Base-by-base conservation (phyloP, 1,139 yeast genomes). In the Protomyces gravidus region DNA sequence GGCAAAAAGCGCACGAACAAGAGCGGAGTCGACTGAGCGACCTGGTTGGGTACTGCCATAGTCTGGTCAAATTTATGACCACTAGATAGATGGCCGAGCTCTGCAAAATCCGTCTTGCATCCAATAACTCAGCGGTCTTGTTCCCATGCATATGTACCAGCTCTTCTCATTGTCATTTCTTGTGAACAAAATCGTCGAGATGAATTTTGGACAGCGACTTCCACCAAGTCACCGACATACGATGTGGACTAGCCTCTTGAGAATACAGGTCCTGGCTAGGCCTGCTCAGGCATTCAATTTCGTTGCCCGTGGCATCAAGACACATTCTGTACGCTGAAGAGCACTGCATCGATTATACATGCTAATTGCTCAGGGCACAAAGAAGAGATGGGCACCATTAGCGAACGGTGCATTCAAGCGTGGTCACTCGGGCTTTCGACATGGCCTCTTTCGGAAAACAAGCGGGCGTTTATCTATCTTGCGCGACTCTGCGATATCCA, bases 1-100 rank as follows among this genome's bases (percentile, higher is more conserved):
- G 88, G 87, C 74, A 76, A 57, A 66, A 64, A 1, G 73, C 68
- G 23, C 85, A 83, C 65, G 66, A 69, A 23, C 66, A 64, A 0
- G 79, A 77, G 59, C 76, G 78, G 45, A 75, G 75, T 11, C 76
- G 78, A 30, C 71, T 92, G 68, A 95, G 89, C 66, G 81, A 80
- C 32, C 73, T 88, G 63, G 81, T 83, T 28, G 87, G 89, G 69
- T 89, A 85, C 72, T 88, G 96, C 70, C 78, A 94, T 1, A 94
- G 96, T 63, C 90, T 90, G 9, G 75, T 88, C 46, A 80, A 77
- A 65, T 85, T 87, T 67, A 75, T 89, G 28, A 23, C 53, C 13
- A 47, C 28, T 13, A 47, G n/a, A n/a, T n/a, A n/a, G n/a, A n/a
- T n/a, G n/a, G n/a, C n/a, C n/a, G n/a, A n/a, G n/a, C n/a, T n/a